Evolutionary conservation across 2,329 filamentous ascomycete species (phyloP), one percentile per base, ranked within the genome.

Genomic region (Lecanicillium sp.): DNA sequence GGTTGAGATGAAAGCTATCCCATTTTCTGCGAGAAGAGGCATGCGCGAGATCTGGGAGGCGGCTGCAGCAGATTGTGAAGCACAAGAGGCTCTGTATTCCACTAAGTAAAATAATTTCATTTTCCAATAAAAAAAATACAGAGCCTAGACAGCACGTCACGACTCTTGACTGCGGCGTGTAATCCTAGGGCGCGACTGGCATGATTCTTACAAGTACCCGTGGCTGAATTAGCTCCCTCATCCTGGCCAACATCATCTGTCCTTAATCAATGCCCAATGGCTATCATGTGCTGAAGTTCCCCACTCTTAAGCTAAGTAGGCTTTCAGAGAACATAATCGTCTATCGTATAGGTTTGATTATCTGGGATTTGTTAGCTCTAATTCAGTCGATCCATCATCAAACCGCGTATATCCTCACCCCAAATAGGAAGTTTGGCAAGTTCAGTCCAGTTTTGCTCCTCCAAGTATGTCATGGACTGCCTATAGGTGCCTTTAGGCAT

Each of bases 51-150:
- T 52, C 43, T 54, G 32, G 42, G 43, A 49, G 43, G 40, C 17
- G 38, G 45, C 33, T 10, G 44, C 44, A 30, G 37, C 38, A 46
- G 44, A 52, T 20, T 32, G 26, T 32, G 44, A 32, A 6, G 36
- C 51, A 44, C 47, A 52, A 33, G 45, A 52, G 35, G 51, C 44
- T n/a, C 44, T 55, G 17, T 51, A 54, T 40, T 48, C 36, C 17
- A 21, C n/a, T 36, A 27, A 17, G 15, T 47, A 48, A 3, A 20
- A 17, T n/a, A n/a, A n/a, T n/a, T n/a, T n/a, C n/a, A n/a, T n/a
- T n/a, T n/a, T n/a, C n/a, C n/a, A n/a, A n/a, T n/a, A n/a, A n/a
- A n/a, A n/a, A n/a, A n/a, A n/a, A n/a, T n/a, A n/a, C n/a, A n/a
- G n/a, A n/a, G n/a, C n/a, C n/a, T n/a, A n/a, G n/a, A n/a, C n/a